Evolutionary conservation across 2,329 filamentous ascomycete genomes (phyloP).

Genomic region (Tothia fuscella): DNA sequence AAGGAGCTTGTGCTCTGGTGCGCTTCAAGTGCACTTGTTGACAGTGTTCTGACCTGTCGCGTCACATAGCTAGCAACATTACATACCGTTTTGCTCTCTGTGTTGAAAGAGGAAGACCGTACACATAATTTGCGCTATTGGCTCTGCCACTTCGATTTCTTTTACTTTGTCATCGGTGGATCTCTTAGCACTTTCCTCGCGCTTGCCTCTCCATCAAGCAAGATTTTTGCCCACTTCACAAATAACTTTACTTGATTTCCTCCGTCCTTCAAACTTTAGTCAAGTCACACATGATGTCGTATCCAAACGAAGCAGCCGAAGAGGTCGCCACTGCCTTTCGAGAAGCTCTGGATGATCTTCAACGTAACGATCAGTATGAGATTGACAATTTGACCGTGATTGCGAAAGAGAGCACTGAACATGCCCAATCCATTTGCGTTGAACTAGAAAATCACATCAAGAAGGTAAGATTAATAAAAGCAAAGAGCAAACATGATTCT

Average conservation of each 20-base stretch:
- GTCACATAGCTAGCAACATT: constrained; percentile 10
- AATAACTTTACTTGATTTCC: neutral
- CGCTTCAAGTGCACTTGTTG: constrained; percentile 1
- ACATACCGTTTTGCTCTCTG: constrained; percentile 6
- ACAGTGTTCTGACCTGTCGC: too few species aligned
- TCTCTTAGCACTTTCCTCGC: too few species aligned
- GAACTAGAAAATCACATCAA: constrained; percentile 88
- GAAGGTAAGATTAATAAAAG: constrained; percentile 57
- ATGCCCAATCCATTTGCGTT: constrained; percentile 84
- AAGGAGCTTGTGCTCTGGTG: constrained; percentile 5
- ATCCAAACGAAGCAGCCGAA: constrained; percentile 11
- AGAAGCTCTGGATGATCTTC: constrained; percentile 82
- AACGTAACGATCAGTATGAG: constrained; percentile 82
- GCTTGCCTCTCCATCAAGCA: too few species aligned
- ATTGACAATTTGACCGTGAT: constrained; percentile 97
- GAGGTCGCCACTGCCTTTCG: constrained; percentile 94
- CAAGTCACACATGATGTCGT: constrained; percentile 1
- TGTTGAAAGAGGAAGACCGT: constrained; percentile 7
- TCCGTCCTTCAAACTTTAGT: neutral
- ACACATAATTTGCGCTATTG: constrained; percentile 2
- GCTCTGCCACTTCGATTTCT: constrained; percentile 5
- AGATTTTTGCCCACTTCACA: too few species aligned
- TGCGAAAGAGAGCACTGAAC: constrained; percentile 91
- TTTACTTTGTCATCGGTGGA: constrained; percentile 1
- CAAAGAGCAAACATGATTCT: constrained; percentile 10